phyloP scores from a whole-genome alignment of 805 yeast species.

The Zygosaccharomyces gambellarensis region DNA sequence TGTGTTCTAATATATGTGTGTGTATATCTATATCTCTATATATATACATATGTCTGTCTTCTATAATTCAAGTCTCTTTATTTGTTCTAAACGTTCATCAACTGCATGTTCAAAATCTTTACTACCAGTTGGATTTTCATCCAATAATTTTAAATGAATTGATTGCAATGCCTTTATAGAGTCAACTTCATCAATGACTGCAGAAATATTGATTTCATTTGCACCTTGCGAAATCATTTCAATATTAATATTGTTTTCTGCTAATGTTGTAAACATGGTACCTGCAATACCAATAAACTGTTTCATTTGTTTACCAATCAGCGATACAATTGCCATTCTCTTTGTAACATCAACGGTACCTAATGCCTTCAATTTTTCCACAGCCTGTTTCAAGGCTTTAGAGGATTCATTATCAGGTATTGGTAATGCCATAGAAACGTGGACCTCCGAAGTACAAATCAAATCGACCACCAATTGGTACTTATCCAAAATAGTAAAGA shows the following conservation, averaged over 20 bases:
- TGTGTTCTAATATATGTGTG: conserved; percentile 50
- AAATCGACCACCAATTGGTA: conserved; percentile 87
- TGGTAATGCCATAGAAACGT: conserved; percentile 95
- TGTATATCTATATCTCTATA: neutral
- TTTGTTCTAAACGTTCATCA: conserved; percentile 43
- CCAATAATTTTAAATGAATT: conserved; percentile 72
- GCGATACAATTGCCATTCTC: conserved; percentile 83
- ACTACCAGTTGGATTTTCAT: conserved; percentile 33
- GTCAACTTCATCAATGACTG: conserved; percentile 82
- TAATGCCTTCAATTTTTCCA: conserved; percentile 68
- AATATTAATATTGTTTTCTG: conserved; percentile 85
- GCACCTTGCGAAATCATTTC: conserved; percentile 99
- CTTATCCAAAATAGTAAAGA: conserved; percentile 80
- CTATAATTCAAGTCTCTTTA: conserved; percentile 36
- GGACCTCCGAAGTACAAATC: conserved; percentile 95
- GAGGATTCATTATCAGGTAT: conserved; percentile 60
- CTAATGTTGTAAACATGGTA: conserved; percentile 89
- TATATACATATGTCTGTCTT: neutral
- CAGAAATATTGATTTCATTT: conserved; percentile 92
- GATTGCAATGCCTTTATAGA: conserved; percentile 81
- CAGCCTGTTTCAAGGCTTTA: conserved; percentile 59
- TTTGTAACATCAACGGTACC: conserved; percentile 88
- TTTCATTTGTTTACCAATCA: conserved; percentile 96
- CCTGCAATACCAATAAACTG: conserved; percentile 96
- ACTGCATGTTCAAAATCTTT: conserved; percentile 34